Percentiles rank a stretch among this genome's conserved stretches.
phyloP scores from a whole-genome alignment of 192 early-diverging fungal genomes.

The Linnemannia hyalina region DNA sequence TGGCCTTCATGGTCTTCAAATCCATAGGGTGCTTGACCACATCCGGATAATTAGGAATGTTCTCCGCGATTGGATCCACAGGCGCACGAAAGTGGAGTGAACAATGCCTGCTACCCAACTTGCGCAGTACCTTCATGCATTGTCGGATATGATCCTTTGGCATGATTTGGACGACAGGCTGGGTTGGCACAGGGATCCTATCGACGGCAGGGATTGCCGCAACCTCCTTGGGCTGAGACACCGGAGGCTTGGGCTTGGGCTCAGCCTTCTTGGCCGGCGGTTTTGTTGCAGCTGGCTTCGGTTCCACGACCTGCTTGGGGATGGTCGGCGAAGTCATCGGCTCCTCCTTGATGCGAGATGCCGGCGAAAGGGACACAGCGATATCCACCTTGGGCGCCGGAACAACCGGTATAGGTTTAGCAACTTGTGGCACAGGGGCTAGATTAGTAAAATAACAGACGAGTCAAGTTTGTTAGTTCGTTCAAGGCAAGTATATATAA shows the following conservation, averaged over 20 bases:
- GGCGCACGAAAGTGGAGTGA: constrained; percentile 72
- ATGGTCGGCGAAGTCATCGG: constrained; percentile 50
- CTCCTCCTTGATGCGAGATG: constrained; percentile 35
- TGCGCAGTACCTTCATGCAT: constrained; percentile 56
- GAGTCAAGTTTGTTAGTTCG: background rate
- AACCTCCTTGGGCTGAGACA: constrained; percentile 14
- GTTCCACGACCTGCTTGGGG: constrained; percentile 26
- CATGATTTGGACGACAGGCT: constrained; percentile 12
- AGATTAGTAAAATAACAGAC: background rate
- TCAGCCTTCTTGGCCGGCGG: constrained; percentile 39
- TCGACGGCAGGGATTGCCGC: background rate
- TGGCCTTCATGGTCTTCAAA: constrained; percentile 63
- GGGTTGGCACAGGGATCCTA: background rate
- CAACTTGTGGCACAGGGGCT: background rate
- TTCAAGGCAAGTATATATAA: too few species aligned
- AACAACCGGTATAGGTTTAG: background rate
- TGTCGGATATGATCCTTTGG: constrained; percentile 48
- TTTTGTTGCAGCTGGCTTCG: constrained; percentile 43
- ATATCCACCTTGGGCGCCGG: constrained; percentile 4
- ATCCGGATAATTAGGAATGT: constrained; percentile 75
- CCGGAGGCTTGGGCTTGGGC: constrained; percentile 30
- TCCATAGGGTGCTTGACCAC: constrained; percentile 77
- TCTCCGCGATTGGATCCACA: constrained; percentile 75
- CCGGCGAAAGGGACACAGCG: background rate
- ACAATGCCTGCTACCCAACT: constrained; percentile 59